phyloP scores from a whole-genome alignment of 2,329 filamentous ascomycete genomes.

The Achaetomium macrosporum region DNA sequence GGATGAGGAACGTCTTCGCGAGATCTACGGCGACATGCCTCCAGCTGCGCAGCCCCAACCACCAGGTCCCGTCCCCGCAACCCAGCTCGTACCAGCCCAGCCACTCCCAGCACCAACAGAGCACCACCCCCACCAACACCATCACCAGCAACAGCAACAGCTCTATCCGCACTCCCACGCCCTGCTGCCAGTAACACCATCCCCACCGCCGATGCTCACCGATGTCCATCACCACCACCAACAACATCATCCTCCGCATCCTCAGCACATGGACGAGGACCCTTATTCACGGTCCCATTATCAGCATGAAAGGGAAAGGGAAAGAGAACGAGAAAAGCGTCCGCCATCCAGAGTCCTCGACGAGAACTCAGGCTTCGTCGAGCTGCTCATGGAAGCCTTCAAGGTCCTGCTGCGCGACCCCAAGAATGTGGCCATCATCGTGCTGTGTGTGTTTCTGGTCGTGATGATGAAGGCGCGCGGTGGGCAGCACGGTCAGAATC shows the following conservation, averaged over 20 bases:
- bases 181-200: not conserved
- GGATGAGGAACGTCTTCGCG: conserved; percentile 48
- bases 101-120: not conserved
- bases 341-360: conserved; percentile 15
- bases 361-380: conserved; percentile 44
- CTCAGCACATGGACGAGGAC: conserved; percentile 2
- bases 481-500: too few species aligned
- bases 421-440: conserved; percentile 53
- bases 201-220: not conserved
- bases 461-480: conserved; percentile 10
- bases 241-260: not conserved
- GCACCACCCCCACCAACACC: not conserved
- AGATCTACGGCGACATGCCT: conserved; percentile 42
- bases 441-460: conserved; percentile 49
- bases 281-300: conserved; percentile 16
- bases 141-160: not conserved
- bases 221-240: not conserved
- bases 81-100: conserved; percentile 14
- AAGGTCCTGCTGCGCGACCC: conserved; percentile 51
- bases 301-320: too few species aligned
- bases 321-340: too few species aligned
- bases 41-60: conserved; percentile 8
- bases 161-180: not conserved
- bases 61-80: conserved; percentile 11
- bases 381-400: conserved; percentile 49